A percentile compares a stretch with the other conserved stretches of the same genome.
Evolutionary conservation across 108 stramenopile species (phyloP).

Genomic region (Cyclotella kingstonii): DNA sequence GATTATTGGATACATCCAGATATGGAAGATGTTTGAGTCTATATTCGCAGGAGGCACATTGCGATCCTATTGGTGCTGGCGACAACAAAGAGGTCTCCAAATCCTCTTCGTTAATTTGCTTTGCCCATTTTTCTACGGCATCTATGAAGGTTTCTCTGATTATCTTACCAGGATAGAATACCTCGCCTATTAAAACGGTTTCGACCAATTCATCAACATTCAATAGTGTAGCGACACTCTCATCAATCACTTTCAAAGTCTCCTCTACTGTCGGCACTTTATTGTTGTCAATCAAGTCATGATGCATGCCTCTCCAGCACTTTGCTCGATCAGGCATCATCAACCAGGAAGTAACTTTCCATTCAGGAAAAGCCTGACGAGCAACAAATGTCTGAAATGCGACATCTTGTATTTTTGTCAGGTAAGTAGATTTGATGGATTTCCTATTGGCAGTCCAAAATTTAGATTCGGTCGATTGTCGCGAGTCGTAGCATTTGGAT

Average conservation of each 20-base stretch:
- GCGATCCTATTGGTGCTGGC: slow-evolving; percentile 37
- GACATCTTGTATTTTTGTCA: slow-evolving; percentile 52
- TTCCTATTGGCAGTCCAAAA: slow-evolving; percentile 31
- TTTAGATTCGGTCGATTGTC: slow-evolving; percentile 21
- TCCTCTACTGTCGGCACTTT: slow-evolving; percentile 19
- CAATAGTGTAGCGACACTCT: slow-evolving; percentile 31
- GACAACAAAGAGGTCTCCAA: slow-evolving; percentile 8
- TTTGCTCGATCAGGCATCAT: slow-evolving; percentile 53
- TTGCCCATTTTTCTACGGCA: slow-evolving; percentile 27
- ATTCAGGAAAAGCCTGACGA: slow-evolving; percentile 37
- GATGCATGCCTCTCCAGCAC: not conserved
- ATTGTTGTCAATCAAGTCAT: not conserved
- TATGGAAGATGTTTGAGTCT: slow-evolving; percentile 21
- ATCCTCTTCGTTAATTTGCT: slow-evolving; percentile 19
- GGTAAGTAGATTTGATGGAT: slow-evolving; percentile 31
- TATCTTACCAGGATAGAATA: slow-evolving; percentile 44
- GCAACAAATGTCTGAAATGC: slow-evolving; percentile 52
- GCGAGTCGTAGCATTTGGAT: slow-evolving; percentile 47
- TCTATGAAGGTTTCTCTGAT: slow-evolving; percentile 27
- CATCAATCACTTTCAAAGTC: slow-evolving; percentile 28
- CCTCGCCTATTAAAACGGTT: slow-evolving; percentile 17
- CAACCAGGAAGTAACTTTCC: slow-evolving; percentile 38
- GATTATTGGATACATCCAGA: not conserved
- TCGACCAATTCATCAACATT: slow-evolving; percentile 52
- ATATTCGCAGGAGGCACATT: slow-evolving; percentile 49